Base-by-base conservation (phyloP, 768 basidiomycete species). In the Melanogaster broomeanus region DNA sequence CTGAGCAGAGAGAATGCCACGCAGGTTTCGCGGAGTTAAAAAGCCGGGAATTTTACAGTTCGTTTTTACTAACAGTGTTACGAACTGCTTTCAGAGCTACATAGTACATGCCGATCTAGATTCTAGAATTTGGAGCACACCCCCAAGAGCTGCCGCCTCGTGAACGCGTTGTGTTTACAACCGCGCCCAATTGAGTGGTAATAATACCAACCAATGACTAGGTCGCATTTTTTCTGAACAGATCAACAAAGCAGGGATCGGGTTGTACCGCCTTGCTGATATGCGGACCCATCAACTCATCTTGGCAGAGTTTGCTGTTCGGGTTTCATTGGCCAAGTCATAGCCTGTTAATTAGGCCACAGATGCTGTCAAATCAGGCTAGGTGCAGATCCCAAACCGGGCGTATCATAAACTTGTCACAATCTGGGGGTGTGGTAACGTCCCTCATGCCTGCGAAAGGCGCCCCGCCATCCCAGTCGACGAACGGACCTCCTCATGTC, bases 21-120 rank as follows among this genome's bases (percentile, higher is more conserved):
- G 59, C 68, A 44, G 54, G 30, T 39, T 49, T 70, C 67, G 67
- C 67, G 67, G 67, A 68, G 68, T 68, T 65, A 28, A 39, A 63
- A 68, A 53, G 34, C 30, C 21, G 24, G 22, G 24, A 25, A 42
- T 16, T n/a, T n/a, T n/a, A n/a, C n/a, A n/a, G n/a, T n/a, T n/a
- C n/a, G n/a, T n/a, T n/a, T n/a, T n/a, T n/a, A n/a, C n/a, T n/a
- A n/a, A n/a, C n/a, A n/a, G n/a, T n/a, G n/a, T n/a, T n/a, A n/a
- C n/a, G n/a, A n/a, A 27, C 25, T 27, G 25, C 25, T 27, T 27
- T 8, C 4, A 27, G 25, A 27, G 25, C 4, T 27, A 8, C 25
- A 8, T 27, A n/a, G n/a, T n/a, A n/a, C n/a, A n/a, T n/a, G n/a
- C n/a, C n/a, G n/a, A n/a, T n/a, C n/a, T n/a, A n/a, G n/a, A n/a